Evolutionary conservation across 2,329 filamentous ascomycete species (phyloP).

Genomic region (Neopestalotiopsis rosae): DNA sequence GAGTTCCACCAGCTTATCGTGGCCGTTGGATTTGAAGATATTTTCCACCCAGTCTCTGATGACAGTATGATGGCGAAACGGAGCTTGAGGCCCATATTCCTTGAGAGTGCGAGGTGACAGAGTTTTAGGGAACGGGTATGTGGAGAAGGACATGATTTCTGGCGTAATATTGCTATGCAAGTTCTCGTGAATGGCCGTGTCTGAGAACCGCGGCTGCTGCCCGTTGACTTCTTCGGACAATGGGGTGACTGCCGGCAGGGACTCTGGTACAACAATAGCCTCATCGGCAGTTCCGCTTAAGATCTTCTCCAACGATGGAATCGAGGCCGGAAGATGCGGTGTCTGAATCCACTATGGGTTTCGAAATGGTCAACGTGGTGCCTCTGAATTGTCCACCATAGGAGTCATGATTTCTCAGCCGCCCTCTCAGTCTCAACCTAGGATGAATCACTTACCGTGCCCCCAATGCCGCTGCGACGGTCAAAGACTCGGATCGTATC

Average conservation of each 20-base stretch:
- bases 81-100: conserved; percentile 57
- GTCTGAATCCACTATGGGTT: conserved; percentile 34
- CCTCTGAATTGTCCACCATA: no score
- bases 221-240: conserved; percentile 38
- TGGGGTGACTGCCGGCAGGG: conserved; percentile 47
- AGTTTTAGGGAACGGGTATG: conserved; percentile 52
- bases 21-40: conserved; percentile 34
- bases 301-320: conserved; percentile 38
- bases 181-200: conserved; percentile 61
- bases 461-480: conserved; percentile 42
- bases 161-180: conserved; percentile 64
- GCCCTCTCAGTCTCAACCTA: no score
- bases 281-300: conserved; percentile 49
- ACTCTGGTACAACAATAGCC: conserved; percentile 45
- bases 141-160: conserved; percentile 59
- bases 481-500: conserved; percentile 64
- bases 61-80: conserved; percentile 59
- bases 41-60: conserved; percentile 59
- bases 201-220: conserved; percentile 51
- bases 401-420: no score
- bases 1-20: conserved; percentile 46
- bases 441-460: conserved; percentile 14
- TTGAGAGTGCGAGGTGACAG: conserved; percentile 47
- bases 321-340: conserved; percentile 37
- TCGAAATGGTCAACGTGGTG: no score